These are phyloP conservation scores for Lactarius deliciosus DNA, from an alignment of 768 basidiomycete species.

Conservation along the genomic window DNA sequence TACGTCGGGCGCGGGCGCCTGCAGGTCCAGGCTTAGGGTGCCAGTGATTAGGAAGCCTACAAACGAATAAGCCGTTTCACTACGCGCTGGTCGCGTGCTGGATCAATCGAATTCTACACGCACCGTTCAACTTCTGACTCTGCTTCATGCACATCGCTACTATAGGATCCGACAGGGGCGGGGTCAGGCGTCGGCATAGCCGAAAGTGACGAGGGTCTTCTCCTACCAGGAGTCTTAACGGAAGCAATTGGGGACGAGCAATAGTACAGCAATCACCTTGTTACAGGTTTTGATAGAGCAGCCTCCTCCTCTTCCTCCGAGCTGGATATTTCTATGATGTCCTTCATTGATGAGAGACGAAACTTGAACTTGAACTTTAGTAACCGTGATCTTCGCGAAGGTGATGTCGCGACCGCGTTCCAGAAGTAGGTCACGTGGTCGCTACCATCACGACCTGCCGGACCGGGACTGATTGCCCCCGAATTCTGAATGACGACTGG, in stretches of 20 bases:
- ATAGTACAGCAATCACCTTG: conserved; percentile 5
- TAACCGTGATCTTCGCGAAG: background rate
- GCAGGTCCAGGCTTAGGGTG: conserved; percentile 7
- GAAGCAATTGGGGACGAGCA: background rate
- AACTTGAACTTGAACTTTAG: background rate
- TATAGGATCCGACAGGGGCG: background rate
- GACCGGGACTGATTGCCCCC: background rate
- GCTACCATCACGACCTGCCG: background rate
- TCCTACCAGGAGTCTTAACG: conserved; percentile 4
- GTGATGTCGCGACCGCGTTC: background rate
- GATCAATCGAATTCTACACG: background rate
- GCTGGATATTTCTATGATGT: conserved; percentile 18
- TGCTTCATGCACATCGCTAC: background rate
- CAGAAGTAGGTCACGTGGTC: background rate
- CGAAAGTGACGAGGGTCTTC: conserved; percentile 17
- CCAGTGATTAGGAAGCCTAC: background rate
- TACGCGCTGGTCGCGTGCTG: background rate
- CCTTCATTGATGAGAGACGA: background rate
- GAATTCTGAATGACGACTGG: background rate
- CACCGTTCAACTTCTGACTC: conserved; percentile 21
- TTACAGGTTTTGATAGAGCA: background rate
- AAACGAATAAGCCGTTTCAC: background rate
- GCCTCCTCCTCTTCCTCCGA: conserved; percentile 13
- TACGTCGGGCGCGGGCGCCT: conserved; percentile 14
- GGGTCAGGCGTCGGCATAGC: background rate